These are phyloP conservation scores for Leishmania major DNA, from an alignment of 208 protist species.

Conservation along the genomic window DNA sequence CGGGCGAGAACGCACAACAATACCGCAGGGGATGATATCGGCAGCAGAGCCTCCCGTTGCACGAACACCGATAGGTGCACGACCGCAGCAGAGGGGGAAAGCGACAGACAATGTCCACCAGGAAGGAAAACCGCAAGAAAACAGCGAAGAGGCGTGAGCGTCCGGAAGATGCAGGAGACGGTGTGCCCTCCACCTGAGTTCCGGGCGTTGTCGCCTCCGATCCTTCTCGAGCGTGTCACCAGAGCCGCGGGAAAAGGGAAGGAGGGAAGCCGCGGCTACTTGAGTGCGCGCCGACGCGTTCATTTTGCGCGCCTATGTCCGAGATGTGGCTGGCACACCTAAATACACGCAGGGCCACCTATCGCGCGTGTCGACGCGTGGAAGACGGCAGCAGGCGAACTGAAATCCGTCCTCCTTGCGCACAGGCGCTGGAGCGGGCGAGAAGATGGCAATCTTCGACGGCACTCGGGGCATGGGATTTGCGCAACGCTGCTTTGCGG, in stretches of 20 bases:
- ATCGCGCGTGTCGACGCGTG: not conserved
- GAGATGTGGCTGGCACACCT: not conserved
- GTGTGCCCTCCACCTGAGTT: not conserved
- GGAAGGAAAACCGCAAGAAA: not conserved
- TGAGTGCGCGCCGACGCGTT: too few relatives aligned
- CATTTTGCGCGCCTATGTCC: not conserved
- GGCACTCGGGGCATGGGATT: not conserved
- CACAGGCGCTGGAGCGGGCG: not conserved
- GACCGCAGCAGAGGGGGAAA: not conserved
- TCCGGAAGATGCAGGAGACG: not conserved
- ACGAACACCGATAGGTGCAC: not conserved
- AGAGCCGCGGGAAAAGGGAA: not conserved
- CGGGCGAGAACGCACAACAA: not conserved
- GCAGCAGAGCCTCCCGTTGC: not conserved
- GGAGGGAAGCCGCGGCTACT: not conserved
- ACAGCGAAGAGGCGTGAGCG: not conserved
- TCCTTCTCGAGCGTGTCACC: not conserved
- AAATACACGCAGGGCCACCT: too few relatives aligned
- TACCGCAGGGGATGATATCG: not conserved
- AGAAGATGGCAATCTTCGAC: not conserved
- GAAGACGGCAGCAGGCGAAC: conserved; percentile 3
- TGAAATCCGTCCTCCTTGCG: not conserved
- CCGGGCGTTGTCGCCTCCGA: not conserved
- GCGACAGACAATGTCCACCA: not conserved
- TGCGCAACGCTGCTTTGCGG: not conserved